Conservation (phyloP, 2,329 filamentous ascomycete species). For the Ascochyta fabae region DNA sequence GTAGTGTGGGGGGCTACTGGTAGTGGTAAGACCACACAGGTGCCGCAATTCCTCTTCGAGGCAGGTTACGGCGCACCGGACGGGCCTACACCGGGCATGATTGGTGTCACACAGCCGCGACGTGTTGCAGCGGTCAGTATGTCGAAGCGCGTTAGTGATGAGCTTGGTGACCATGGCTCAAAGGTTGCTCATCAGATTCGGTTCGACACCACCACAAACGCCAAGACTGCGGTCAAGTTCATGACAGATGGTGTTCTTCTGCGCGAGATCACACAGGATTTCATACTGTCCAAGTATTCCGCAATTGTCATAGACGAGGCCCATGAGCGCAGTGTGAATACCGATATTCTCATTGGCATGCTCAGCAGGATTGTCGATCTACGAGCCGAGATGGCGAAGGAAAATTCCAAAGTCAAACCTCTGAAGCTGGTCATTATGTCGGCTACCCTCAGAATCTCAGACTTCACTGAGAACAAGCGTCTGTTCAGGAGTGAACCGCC, state of each 20-base stretch:
- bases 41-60: conserved; percentile 95
- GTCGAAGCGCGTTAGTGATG: conserved; percentile 87
- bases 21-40: conserved; percentile 96
- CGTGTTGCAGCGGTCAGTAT: conserved; percentile 96
- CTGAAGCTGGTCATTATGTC: conserved; percentile 98
- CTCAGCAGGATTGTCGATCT: conserved; percentile 90
- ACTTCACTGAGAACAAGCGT: conserved; percentile 82
- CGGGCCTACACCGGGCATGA: conserved; percentile 85
- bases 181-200: conserved; percentile 89
- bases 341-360: conserved; percentile 97
- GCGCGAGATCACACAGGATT: conserved; percentile 88
- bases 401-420: conserved; percentile 72
- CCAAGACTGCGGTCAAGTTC: conserved; percentile 91
- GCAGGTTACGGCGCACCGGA: conserved; percentile 83
- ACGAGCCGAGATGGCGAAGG: conserved; percentile 73
- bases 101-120: conserved; percentile 92
- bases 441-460: conserved; percentile 87
- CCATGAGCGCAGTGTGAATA: conserved; percentile 96
- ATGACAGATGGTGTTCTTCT: conserved; percentile 98
- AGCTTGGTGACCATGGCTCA: conserved; percentile 78
- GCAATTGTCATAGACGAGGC: conserved; percentile 95
- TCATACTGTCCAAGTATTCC: conserved; percentile 87
- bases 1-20: conserved; percentile 95
- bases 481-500: conserved; percentile 78
- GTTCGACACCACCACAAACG: conserved; percentile 82